phyloP scores from a whole-genome alignment of 805 yeast genomes.

The Candida adriatica region DNA sequence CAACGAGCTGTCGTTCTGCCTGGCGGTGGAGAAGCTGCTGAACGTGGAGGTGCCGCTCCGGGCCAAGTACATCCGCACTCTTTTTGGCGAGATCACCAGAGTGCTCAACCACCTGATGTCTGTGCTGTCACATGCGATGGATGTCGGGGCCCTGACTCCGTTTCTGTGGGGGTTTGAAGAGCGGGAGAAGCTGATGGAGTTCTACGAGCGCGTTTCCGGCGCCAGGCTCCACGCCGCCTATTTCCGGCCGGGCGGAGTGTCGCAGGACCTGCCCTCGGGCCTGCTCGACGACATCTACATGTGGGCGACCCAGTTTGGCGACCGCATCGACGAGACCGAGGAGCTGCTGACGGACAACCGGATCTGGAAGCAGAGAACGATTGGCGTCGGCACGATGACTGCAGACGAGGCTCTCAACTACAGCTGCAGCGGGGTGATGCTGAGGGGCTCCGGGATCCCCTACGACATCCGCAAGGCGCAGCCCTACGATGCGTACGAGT shows the following conservation, averaged over 20 bases:
- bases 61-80: conserved; percentile 76
- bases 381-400: conserved; percentile 70
- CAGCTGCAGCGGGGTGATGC: conserved; percentile 80
- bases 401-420: conserved; percentile 86
- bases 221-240: conserved; percentile 87
- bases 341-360: conserved; percentile 86
- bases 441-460: conserved; percentile 87
- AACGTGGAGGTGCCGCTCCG: conserved; percentile 82
- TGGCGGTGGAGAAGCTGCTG: conserved; percentile 79
- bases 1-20: conserved; percentile 76
- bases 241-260: conserved; percentile 87
- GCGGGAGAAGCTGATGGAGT: conserved; percentile 89
- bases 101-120: conserved; percentile 82
- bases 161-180: conserved; percentile 94
- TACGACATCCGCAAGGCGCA: conserved; percentile 80
- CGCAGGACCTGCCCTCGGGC: conserved; percentile 84
- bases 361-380: conserved; percentile 85
- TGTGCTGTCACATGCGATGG: conserved; percentile 84
- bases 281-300: conserved; percentile 83
- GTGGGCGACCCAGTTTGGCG: conserved; percentile 97
- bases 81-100: conserved; percentile 85
- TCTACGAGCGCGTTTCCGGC: conserved; percentile 85
- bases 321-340: conserved; percentile 85
- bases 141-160: conserved; percentile 90
- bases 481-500: conserved; percentile 86